Evolutionary conservation across 2,329 filamentous ascomycete genomes (phyloP).

Genomic region (Phyllosticta capitalensis): DNA sequence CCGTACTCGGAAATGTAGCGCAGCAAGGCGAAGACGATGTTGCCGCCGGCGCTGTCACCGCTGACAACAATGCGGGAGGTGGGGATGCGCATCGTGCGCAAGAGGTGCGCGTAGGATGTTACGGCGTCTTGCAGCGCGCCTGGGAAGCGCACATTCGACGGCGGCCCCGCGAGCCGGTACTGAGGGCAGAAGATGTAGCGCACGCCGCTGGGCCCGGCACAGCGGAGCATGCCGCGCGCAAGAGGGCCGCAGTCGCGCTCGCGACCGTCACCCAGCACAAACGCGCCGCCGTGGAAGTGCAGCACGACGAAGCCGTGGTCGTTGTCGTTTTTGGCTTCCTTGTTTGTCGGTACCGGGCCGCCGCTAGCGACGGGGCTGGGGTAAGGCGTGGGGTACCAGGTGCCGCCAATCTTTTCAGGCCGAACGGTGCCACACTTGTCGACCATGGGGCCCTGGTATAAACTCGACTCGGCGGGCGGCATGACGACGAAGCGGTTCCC

Average conservation of each 20-base stretch:
- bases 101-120: conserved; percentile 37
- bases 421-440: conserved; percentile 22
- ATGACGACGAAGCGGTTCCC: conserved; percentile 30
- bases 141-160: conserved; percentile 37
- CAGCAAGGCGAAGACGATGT: conserved; percentile 36
- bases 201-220: conserved; percentile 19
- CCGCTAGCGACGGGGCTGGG: conserved; percentile 2
- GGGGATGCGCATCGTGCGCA: conserved; percentile 31
- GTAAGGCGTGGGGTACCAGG: conserved; percentile 31
- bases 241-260: conserved; percentile 23
- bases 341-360: conserved; percentile 11
- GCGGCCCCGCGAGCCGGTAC: conserved; percentile 39
- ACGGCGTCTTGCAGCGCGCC: conserved; percentile 42
- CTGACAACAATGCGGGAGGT: conserved; percentile 34
- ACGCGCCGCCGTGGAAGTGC: conserved; percentile 43
- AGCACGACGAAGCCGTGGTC: conserved; percentile 25
- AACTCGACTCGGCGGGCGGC: conserved; percentile 15
- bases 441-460: conserved; percentile 24
- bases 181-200: conserved; percentile 35
- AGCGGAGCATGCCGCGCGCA: conserved; percentile 18
- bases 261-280: conserved; percentile 35
- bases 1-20: conserved; percentile 38
- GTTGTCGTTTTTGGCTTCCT: conserved; percentile 12
- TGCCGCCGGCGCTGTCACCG: conserved; percentile 43
- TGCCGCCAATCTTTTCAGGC: conserved; percentile 31